A percentile compares a stretch with the other conserved stretches of the same genome.
Conservation (phyloP, 148 eudicot genomes). For the Nepenthes gracilis region DNA sequence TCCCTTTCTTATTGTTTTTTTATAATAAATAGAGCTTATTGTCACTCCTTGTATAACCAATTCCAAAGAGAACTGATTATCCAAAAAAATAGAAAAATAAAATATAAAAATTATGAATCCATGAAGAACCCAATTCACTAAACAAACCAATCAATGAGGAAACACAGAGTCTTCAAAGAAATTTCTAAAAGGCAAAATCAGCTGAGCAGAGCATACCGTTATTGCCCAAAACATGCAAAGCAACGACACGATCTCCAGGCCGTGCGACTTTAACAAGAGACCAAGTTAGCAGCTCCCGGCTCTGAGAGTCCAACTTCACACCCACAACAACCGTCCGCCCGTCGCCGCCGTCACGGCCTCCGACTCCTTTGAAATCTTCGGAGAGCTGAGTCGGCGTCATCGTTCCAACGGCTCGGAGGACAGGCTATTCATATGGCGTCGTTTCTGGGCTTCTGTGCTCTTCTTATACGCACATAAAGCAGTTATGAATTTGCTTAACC, state of each 20-base stretch:
- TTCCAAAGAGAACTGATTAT: too few species aligned
- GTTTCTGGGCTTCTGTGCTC: too few species aligned
- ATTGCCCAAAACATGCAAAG: slow-evolving; percentile 55
- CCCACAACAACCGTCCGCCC: slow-evolving; percentile 79
- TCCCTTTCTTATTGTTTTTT: too few species aligned
- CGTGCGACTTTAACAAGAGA: slow-evolving; percentile 66
- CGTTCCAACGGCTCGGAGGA: slow-evolving; percentile 6
- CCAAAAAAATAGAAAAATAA: background rate
- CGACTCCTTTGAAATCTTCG: slow-evolving; percentile 15
- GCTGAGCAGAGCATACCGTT: slow-evolving; percentile 22
- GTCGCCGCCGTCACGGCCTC: slow-evolving; percentile 15
- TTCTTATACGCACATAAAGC: background rate
- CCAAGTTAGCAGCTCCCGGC: slow-evolving; percentile 86
- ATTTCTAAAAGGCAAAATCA: too few species aligned
- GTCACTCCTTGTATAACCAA: too few species aligned
- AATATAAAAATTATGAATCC: background rate
- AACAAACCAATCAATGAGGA: too few species aligned
- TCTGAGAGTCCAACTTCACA: slow-evolving; percentile 62
- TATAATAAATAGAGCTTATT: too few species aligned
- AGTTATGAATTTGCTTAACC: slow-evolving; percentile 9
- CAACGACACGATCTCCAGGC: slow-evolving; percentile 77
- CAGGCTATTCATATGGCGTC: background rate
- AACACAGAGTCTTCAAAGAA: too few species aligned
- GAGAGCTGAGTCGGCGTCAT: slow-evolving; percentile 26
- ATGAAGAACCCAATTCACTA: too few species aligned